These are phyloP conservation scores for Boletus sp. DNA, from an alignment of 1,284 basidiomycete genomes.

Conservation along the genomic window DNA sequence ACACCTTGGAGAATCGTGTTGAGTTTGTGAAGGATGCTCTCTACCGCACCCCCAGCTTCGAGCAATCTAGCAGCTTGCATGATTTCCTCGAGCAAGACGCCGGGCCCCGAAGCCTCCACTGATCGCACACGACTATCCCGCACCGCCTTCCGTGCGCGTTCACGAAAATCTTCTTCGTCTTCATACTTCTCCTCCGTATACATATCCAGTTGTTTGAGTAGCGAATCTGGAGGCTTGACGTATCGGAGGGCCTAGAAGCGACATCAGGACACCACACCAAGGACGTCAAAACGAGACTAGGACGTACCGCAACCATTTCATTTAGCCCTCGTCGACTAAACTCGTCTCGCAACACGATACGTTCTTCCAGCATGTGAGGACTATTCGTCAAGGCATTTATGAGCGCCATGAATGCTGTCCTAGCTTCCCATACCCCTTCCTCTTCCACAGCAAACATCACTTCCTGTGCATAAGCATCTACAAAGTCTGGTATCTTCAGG, in stretches of 20 bases:
- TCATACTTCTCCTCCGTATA: slow-evolving; percentile 87
- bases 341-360: slow-evolving; percentile 77
- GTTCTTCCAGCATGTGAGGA: slow-evolving; percentile 73
- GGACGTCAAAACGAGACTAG: neutral
- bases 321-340: slow-evolving; percentile 77
- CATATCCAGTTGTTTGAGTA: slow-evolving; percentile 73
- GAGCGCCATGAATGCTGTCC: slow-evolving; percentile 72
- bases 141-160: slow-evolving; percentile 51
- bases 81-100: slow-evolving; percentile 51
- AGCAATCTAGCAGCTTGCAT: slow-evolving; percentile 50
- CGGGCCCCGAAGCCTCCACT: slow-evolving; percentile 44
- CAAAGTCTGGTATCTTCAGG: slow-evolving; percentile 52
- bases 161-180: slow-evolving; percentile 80
- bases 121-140: slow-evolving; percentile 34
- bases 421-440: slow-evolving; percentile 77
- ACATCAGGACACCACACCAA: neutral
- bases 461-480: slow-evolving; percentile 35
- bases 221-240: slow-evolving; percentile 67
- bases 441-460: slow-evolving; percentile 47
- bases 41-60: slow-evolving; percentile 13
- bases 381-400: slow-evolving; percentile 79
- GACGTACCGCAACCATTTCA: slow-evolving; percentile 75
- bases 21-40: slow-evolving; percentile 33
- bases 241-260: slow-evolving; percentile 62
- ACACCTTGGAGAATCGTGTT: slow-evolving; percentile 55